Base-by-base conservation (phyloP, 257 asterid species). In the Solanum stenotomum region DNA sequence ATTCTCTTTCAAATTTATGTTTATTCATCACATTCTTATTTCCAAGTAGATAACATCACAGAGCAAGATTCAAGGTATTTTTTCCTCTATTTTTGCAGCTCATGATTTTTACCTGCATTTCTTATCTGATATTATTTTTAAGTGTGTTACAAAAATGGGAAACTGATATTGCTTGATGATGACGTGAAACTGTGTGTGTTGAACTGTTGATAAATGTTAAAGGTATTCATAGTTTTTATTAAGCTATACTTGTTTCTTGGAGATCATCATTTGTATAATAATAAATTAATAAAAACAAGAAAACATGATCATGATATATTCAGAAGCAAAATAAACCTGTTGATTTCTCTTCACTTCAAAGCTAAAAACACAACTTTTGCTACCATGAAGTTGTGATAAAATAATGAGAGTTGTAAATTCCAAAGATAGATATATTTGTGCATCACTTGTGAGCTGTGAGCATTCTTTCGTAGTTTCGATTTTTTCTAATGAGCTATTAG, bases 311-410 rank as follows among this genome's bases (percentile, higher is more conserved):
- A 82, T 81, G 85, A 81, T 81, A 81, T 49, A 18, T 49, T 49
- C 44, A 44, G 70, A 82, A 82, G 13, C 9, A 20, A 82, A 82
- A 86, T 49, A 38, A 31, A 42, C 40, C 34, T 74, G 75, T 86
- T 75, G 37, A 86, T 33, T 46, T 71, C 88, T 86, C 85, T 86
- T 52, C 31, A 86, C 83, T 74, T 86, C 85, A 86, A 86, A 86
- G 88, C 46, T 40, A 72, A 74, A 72, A 23, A 20, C 76, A 22
- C 59, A 7, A 75, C 88, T 46, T 40, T 74, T 86, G 34, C 70
- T 86, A 22, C 38, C 49, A 29, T 52, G 85, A 71, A 70, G 72
- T 86, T 46, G 33, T 18, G 75, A 85, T 14, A 68, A 67, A 85
- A 68, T 68, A 85, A 68, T 70, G 13, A n/a, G 1, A 76, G 34